Percentiles rank a stretch among this genome's conserved stretches.
Conservation (phyloP, 2,329 filamentous ascomycete genomes). For the Botrytis galanthina region DNA sequence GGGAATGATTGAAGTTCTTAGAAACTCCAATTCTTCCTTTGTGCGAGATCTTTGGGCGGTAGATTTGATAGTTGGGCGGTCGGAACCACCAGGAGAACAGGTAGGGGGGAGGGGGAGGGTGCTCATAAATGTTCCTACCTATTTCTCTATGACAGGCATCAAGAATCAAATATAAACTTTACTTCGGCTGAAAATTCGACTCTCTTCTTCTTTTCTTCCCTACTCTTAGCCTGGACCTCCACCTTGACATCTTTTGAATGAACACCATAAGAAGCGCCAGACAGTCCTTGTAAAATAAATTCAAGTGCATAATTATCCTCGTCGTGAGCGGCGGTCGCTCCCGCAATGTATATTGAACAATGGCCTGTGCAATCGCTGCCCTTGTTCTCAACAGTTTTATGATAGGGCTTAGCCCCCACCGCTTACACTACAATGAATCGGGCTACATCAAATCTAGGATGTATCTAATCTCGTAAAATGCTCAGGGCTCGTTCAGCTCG, state of each 20-base stretch:
- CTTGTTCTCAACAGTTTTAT: background rate
- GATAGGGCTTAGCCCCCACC: background rate
- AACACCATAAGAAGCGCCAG: background rate
- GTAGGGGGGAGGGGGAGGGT: no score
- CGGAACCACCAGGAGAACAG: background rate
- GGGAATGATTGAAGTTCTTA: background rate
- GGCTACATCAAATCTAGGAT: background rate
- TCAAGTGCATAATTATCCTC: background rate
- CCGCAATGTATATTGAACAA: background rate
- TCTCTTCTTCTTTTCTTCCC: background rate
- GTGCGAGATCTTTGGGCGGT: background rate
- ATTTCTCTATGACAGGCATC: background rate
- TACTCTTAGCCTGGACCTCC: background rate
- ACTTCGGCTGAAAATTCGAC: background rate
- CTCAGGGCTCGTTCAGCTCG: no score
- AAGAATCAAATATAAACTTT: background rate
- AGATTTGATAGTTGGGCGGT: background rate
- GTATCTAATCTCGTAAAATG: background rate
- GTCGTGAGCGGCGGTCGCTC: background rate
- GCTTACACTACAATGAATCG: background rate
- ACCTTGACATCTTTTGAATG: background rate
- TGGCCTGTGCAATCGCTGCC: background rate
- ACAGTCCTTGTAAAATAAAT: rapidly evolving
- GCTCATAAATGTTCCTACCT: background rate
- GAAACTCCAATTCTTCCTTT: background rate